Evolutionary conservation across 2,329 filamentous ascomycete genomes (phyloP).

Genomic region (Epichloe sibirici): DNA sequence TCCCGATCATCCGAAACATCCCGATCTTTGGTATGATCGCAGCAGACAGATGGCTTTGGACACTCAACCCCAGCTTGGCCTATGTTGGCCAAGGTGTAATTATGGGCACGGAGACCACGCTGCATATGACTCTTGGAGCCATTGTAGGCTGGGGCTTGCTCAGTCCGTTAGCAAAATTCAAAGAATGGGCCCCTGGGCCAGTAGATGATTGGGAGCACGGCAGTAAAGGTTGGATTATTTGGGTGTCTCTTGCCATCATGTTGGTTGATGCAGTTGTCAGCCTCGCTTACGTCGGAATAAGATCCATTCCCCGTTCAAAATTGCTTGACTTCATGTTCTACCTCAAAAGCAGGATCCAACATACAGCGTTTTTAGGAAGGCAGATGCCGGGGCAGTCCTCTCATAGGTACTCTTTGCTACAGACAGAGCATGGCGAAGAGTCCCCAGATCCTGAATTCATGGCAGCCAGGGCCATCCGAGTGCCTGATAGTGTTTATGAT

Average conservation of each 20-base stretch:
- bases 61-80: conserved; percentile 88
- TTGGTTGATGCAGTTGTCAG: conserved; percentile 84
- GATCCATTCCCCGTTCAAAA: conserved; percentile 27
- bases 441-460: neutral
- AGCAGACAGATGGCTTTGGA: conserved; percentile 82
- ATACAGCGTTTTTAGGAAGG: neutral
- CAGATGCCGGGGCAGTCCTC: neutral
- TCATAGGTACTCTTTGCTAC: conserved; percentile 15
- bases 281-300: conserved; percentile 63
- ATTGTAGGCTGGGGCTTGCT: conserved; percentile 82
- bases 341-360: neutral
- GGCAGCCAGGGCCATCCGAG: neutral
- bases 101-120: conserved; percentile 90
- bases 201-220: conserved; percentile 84
- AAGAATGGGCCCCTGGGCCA: conserved; percentile 79
- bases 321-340: conserved; percentile 18
- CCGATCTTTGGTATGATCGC: conserved; percentile 70
- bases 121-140: conserved; percentile 90
- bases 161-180: conserved; percentile 74
- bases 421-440: neutral
- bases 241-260: conserved; percentile 95
- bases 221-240: conserved; percentile 97
- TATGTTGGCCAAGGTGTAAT: conserved; percentile 97
- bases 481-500: neutral
- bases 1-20: conserved; percentile 79